phyloP scores from a whole-genome alignment of 176 grass and related monocot species.

The Thalia dealbata region DNA sequence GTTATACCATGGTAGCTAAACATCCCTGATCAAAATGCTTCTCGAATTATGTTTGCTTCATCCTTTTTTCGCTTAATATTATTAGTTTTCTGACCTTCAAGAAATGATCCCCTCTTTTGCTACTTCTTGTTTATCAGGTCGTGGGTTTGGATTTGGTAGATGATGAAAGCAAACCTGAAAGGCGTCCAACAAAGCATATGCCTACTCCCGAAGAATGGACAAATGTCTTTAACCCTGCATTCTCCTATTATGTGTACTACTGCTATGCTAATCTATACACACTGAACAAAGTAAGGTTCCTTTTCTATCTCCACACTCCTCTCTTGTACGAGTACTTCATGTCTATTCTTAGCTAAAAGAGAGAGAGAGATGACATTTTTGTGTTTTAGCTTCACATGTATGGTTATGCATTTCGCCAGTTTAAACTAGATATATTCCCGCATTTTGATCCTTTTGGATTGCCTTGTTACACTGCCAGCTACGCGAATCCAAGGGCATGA shows the following conservation, averaged over 20 bases:
- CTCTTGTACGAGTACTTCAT: background rate
- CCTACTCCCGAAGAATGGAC: constrained; percentile 80
- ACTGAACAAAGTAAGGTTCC: constrained; percentile 85
- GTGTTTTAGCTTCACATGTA: constrained; percentile 6
- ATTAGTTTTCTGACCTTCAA: background rate
- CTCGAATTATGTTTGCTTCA: background rate
- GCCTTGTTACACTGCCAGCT: constrained; percentile 31
- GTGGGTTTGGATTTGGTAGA: constrained; percentile 96
- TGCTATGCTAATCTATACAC: constrained; percentile 87
- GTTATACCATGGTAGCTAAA: too few species aligned
- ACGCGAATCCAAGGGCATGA: constrained; percentile 86
- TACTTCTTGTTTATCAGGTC: constrained; percentile 40
- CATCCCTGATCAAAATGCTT: background rate
- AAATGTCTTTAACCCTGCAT: constrained; percentile 90
- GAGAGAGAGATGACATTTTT: background rate
- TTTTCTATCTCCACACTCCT: background rate
- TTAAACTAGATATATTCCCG: background rate
- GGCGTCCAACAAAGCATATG: constrained; percentile 91
- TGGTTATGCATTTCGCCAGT: background rate
- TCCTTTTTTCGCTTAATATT: background rate
- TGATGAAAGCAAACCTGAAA: constrained; percentile 99
- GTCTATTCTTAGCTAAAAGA: background rate
- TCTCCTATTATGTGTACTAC: constrained; percentile 92
- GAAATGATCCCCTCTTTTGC: background rate
- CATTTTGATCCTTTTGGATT: constrained; percentile 27